Evolutionary conservation across 306 rosid genomes (phyloP), one percentile per base, ranked within the genome.

Genomic region (Corylus heterophylla): DNA sequence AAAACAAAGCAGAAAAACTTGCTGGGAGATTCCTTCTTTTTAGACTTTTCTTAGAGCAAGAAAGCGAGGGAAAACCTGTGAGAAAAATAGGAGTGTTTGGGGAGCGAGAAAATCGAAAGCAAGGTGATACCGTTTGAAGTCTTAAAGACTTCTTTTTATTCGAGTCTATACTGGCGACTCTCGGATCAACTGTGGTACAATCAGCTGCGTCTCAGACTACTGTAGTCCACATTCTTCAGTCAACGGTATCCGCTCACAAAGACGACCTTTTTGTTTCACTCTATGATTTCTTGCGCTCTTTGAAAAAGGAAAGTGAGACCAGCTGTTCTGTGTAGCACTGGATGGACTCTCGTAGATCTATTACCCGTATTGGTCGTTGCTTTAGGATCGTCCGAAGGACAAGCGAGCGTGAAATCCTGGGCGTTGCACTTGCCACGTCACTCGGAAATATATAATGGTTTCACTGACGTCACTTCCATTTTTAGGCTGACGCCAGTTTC

Each of bases 151-250:
- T 69, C 13, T 69, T 64, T 50, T 77, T n/a, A 39, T 52, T 78
- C 37, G 49, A 83, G 89, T 87, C 91, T 81, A 70, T 83, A 63
- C 85, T 85, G 92, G 93, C 91, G 86, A 83, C 94, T 86, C 42
- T 29, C 18, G 17, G 49, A 74, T 54, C 7, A 31, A 62, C 37
- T 18, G 78, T 51, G 81, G 31, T 56, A 35, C 0, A 20, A 87
- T 90, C 87, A 1, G 16, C 63, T 83, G 77, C 74, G 1, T 62
- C 39, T 44, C 45, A 69, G 75, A 59, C 69, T 83, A 88, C 61
- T 4, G n/a, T 71, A 10, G n/a, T 25, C 37, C 35, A 0, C 39
- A 4, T 61, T 12, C 18, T 42, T 5, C 4, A 12, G 50, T 12
- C 31, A 20, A 45, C 1, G 12, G 11, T 17, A 58, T 81, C 64